Evolutionary conservation across 169 alveolate genomes (phyloP), one percentile per base, ranked within the genome.

Genomic region (Amoebophrya sp.): DNA sequence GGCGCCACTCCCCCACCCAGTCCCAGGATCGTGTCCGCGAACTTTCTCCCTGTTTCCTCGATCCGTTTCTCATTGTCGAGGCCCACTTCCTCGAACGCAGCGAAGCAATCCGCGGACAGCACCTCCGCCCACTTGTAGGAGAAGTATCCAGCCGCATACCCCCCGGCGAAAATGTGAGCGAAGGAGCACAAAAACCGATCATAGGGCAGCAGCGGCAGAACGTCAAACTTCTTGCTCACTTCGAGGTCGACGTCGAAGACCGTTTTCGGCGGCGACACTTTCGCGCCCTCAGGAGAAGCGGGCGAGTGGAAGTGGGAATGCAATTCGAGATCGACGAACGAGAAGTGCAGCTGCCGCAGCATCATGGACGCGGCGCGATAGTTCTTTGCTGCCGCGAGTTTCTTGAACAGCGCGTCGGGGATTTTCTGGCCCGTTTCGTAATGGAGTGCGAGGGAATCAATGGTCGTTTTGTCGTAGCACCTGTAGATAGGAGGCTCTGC

Each of bases 111-210:
- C 38, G 91, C 91, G n/a, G 91, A 89, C 67, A 89, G 58, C 26
- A 89, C 91, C 78, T 89, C 91, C 41, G 91, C 91, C 91, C 91
- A 89, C 69, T 89, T 89, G 91, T 89, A 89, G 67, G 88, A 42
- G 91, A 41, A 89, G 91, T 89, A 89, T 1, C 91, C 91, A 18
- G 91, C 91, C 0, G 91, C 88, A 39, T 89, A 89, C 89, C 91
- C 91, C 10, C 91, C 91, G 1, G 91, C 91, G 50, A 89, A 89
- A 58, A 89, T 89, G 67, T 89, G 91, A 26, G 88, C 42, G 29
- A 89, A 89, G 88, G 50, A 39, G 88, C 91, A 87, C 50, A 87
- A 18, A 20, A 87, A 87, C 34, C 89, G 43, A 34, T 87, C 89
- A 26, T 87, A 15, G 20, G 89, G 89, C 50, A 87, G 58, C 7